These are phyloP conservation scores for Marasmius tenuissimus DNA, from an alignment of 1,284 basidiomycete genomes.

Conservation along the genomic window DNA sequence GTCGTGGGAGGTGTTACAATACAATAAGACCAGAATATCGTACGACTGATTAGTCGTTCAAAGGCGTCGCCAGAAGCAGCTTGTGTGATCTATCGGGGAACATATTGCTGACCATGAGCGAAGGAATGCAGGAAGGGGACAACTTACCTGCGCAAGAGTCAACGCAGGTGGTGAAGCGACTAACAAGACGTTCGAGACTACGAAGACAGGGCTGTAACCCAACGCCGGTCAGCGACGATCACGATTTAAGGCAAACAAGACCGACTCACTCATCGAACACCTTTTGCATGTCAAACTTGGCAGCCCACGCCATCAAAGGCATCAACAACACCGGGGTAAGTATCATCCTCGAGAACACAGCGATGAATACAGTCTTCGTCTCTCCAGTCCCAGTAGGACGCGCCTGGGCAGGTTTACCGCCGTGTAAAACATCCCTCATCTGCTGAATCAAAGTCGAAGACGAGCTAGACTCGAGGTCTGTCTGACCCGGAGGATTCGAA, in stretches of 20 bases:
- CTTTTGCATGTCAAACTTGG: conserved; percentile 60
- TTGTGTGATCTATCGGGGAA: conserved; percentile 72
- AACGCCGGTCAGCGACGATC: conserved; percentile 15
- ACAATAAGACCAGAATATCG: conserved; percentile 83
- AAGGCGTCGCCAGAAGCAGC: conserved; percentile 87
- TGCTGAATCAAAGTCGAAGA: conserved; percentile 39
- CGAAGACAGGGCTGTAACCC: conserved; percentile 71
- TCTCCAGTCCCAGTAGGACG: conserved; percentile 54
- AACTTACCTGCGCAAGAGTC: conserved; percentile 70
- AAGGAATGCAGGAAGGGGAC: not conserved
- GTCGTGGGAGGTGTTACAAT: conserved; percentile 81
- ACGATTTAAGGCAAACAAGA: conserved; percentile 10
- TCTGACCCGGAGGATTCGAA: not conserved
- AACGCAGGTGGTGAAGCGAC: conserved; percentile 81
- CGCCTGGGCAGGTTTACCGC: conserved; percentile 9
- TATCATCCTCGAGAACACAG: conserved; percentile 82
- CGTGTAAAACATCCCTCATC: conserved; percentile 40
- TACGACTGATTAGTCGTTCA: conserved; percentile 83
- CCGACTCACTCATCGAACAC: conserved; percentile 73
- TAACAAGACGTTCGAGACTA: conserved; percentile 76
- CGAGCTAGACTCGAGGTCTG: conserved; percentile 16
- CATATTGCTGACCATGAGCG: not conserved
- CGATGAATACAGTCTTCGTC: conserved; percentile 78
- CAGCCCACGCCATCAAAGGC: conserved; percentile 67
- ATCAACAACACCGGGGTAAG: conserved; percentile 79